Base-by-base conservation (phyloP, 1,139 yeast genomes). In the Geotrichum cucujoidarum region DNA sequence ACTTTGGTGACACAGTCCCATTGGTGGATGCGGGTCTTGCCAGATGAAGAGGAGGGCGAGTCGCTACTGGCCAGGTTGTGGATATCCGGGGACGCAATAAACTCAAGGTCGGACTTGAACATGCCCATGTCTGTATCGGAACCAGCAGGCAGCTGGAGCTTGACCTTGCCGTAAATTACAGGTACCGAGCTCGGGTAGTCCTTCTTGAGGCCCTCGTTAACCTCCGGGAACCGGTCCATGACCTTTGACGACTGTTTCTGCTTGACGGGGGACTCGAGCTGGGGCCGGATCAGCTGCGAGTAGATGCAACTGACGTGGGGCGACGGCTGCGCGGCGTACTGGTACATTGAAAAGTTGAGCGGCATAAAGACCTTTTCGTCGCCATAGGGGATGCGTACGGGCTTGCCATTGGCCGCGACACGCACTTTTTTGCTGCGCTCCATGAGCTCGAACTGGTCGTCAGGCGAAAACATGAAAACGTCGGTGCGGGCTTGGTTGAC, bases 211-310 rank as follows among this genome's bases (percentile, higher is more conserved):
- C 62, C 50, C 17, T 56, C 51, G n/a, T 56, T 49, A 21, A 66
- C 59, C 18, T 55, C 54, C 10, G 65, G 58, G 55, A 65, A 66
- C 33, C 66, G 57, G 25, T 57, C 58, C 25, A 60, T 49, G 27
- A 66, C 52, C 29, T 54, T 54, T 22, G 57, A 54, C 42, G 63
- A 54, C 18, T 57, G 56, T 40, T 61, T 55, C n/a, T 65, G 62
- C 35, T 57, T 57, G 30, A 59, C 46, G 7, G 70, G 69, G 14
- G 69, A 61, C 54, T 67, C 70, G 45, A 63, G 62, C 51, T 62
- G 65, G 7, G 70, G 65, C 3, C 69, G 62, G 43, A 65, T 59
- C 30, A 66, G 55, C 31, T 65, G 65, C 8, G 67, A 59, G 55
- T 60, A 66, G 14, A 59, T 55, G 4, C 43, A 18, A 14, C 45